Evolutionary conservation across 306 rosid genomes (phyloP).

Genomic region (Rosa lucieae): DNA sequence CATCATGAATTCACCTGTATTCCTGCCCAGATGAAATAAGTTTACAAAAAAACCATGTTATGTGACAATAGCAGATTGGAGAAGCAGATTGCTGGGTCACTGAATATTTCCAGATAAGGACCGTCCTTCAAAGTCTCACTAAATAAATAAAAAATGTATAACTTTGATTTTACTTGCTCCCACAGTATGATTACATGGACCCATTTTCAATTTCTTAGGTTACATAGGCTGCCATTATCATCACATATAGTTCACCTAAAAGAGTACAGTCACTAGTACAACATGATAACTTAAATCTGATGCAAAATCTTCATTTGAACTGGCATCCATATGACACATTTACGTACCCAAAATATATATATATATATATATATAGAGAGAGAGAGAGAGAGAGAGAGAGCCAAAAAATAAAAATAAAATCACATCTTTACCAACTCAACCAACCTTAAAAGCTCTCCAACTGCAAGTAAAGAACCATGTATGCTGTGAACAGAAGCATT

Average conservation of each 20-base stretch:
- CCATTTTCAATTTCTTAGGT: neutral
- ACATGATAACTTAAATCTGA: neutral
- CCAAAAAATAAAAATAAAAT: slow-evolving; percentile 14
- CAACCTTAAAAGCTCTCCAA: slow-evolving; percentile 98
- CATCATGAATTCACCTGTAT: slow-evolving; percentile 99
- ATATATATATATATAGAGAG: too few relatives aligned
- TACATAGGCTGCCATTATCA: neutral
- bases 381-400: neutral
- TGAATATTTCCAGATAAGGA: neutral
- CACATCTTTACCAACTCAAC: slow-evolving; percentile 38
- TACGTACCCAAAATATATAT: neutral
- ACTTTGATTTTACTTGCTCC: neutral
- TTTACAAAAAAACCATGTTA: neutral
- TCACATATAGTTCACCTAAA: neutral
- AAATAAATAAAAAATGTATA: neutral
- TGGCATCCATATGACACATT: neutral
- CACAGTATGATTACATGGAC: neutral
- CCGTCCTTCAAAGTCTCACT: neutral
- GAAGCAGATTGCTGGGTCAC: neutral
- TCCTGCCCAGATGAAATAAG: slow-evolving; percentile 57
- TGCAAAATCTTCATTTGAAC: neutral
- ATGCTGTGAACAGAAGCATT: slow-evolving; percentile 96
- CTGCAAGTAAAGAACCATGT: slow-evolving; percentile 98
- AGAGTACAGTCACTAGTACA: slow-evolving; percentile 1
- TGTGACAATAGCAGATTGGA: neutral